Percentiles rank a stretch among this genome's conserved stretches.
phyloP scores from a whole-genome alignment of 306 rosid species.

The Elaeagnus macrophylla region DNA sequence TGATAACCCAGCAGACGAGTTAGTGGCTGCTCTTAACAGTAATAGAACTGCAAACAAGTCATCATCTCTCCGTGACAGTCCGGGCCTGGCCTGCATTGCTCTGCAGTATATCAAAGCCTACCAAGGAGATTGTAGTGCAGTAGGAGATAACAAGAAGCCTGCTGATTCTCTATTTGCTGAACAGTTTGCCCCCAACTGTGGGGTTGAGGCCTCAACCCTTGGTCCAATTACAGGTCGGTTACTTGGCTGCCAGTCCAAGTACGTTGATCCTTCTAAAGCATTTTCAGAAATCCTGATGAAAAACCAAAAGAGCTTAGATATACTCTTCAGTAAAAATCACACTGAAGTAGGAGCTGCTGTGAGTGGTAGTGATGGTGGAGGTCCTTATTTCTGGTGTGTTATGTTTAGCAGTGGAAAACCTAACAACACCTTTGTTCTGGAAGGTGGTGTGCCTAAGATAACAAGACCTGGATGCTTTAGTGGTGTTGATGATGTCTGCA shows the following conservation, averaged over 20 bases:
- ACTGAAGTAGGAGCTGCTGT: slow-evolving; percentile 89
- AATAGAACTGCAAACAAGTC: slow-evolving; percentile 39
- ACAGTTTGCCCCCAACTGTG: slow-evolving; percentile 76
- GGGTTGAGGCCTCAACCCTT: slow-evolving; percentile 49
- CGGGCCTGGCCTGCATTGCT: slow-evolving; percentile 88
- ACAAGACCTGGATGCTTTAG: slow-evolving; percentile 90
- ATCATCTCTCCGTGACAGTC: slow-evolving; percentile 36
- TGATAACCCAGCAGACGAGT: slow-evolving; percentile 41
- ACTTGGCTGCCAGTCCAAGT: slow-evolving; percentile 78
- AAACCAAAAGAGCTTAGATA: slow-evolving; percentile 61
- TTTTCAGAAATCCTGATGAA: slow-evolving; percentile 62
- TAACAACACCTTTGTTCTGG: slow-evolving; percentile 53
- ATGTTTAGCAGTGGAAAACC: slow-evolving; percentile 68
- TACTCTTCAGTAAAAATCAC: slow-evolving; percentile 61
- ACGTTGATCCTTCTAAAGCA: slow-evolving; percentile 53
- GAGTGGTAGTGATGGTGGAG: slow-evolving; percentile 72
- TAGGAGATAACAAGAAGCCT: slow-evolving; percentile 87
- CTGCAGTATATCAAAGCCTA: slow-evolving; percentile 81
- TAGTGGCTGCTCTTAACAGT: slow-evolving; percentile 27
- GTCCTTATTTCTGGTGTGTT: slow-evolving; percentile 93
- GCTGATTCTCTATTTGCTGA: slow-evolving; percentile 60
- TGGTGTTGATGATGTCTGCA: slow-evolving; percentile 72
- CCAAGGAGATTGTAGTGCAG: slow-evolving; percentile 60
- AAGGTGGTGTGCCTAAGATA: slow-evolving; percentile 55
- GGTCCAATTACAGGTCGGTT: slow-evolving; percentile 72